A percentile compares a stretch with the other conserved stretches of the same genome.
phyloP scores from a whole-genome alignment of 1,284 basidiomycete species.

The Puccinia polysora region DNA sequence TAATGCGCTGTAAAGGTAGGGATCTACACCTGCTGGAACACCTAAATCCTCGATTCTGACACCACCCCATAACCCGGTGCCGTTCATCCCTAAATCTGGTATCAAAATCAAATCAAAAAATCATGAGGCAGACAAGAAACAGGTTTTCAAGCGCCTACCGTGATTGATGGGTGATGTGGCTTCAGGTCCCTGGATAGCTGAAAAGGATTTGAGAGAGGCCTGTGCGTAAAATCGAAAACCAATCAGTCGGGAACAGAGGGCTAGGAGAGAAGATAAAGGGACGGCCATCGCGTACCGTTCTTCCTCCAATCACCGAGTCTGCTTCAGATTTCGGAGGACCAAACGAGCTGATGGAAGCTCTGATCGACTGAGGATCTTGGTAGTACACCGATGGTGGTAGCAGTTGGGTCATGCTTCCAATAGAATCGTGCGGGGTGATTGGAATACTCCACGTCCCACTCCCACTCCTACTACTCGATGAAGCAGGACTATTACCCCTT shows the following conservation, averaged over 20 bases:
- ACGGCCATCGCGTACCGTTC: no score
- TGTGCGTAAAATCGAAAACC: not conserved
- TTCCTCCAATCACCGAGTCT: no score
- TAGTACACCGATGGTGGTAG: not conserved
- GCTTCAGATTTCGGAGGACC: no score
- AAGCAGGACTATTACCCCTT: conserved; percentile 22
- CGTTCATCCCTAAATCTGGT: no score
- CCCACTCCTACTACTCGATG: conserved; percentile 7
- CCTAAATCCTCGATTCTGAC: not conserved
- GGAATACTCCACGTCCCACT: conserved; percentile 18
- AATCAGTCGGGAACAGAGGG: not conserved
- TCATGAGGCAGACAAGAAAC: no score
- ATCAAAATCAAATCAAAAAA: no score
- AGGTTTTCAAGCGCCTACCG: no score
- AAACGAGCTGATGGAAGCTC: not conserved
- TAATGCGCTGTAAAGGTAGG: conserved; percentile 4
- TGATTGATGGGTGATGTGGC: no score
- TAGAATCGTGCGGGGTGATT: conserved; percentile 30
- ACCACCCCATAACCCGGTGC: not conserved
- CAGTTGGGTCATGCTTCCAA: not conserved
- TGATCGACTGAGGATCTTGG: not conserved
- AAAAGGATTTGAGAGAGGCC: not conserved
- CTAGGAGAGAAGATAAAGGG: not conserved
- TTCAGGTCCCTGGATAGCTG: no score
- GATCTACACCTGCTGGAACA: conserved; percentile 16